phyloP scores from a whole-genome alignment of 1,284 basidiomycete species.

The Kalmanozyma brasiliensis region DNA sequence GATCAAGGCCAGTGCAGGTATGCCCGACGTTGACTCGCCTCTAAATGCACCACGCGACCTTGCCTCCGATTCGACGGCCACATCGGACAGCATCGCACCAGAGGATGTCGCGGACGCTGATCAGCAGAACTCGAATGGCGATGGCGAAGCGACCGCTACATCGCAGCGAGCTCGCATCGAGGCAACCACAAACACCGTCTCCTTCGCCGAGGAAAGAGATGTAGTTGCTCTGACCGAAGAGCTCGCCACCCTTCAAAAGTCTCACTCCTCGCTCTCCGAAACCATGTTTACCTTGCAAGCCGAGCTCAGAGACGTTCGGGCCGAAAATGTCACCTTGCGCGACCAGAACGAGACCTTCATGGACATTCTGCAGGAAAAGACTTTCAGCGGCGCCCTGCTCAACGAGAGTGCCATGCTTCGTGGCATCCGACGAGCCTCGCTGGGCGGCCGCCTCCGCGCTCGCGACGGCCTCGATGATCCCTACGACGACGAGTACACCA shows the following conservation, averaged over 20 bases:
- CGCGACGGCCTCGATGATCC: constrained; percentile 28
- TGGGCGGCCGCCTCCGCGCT: constrained; percentile 20
- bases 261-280: constrained; percentile 45
- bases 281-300: constrained; percentile 47
- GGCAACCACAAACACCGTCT: constrained; percentile 1
- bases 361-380: constrained; percentile 60
- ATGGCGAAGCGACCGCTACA: not conserved
- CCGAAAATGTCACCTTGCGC: constrained; percentile 42
- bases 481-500: constrained; percentile 37
- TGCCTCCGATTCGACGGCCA: not conserved
- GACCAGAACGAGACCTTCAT: constrained; percentile 57
- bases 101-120: not conserved
- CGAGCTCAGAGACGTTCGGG: constrained; percentile 52
- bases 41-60: not conserved
- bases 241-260: constrained; percentile 37
- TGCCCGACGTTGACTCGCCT: not conserved
- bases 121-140: not conserved
- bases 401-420: constrained; percentile 55
- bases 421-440: constrained; percentile 31
- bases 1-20: constrained; percentile 25
- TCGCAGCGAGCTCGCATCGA: constrained; percentile 1
- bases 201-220: constrained; percentile 36
- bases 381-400: constrained; percentile 55
- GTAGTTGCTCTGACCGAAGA: constrained; percentile 31
- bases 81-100: not conserved